Evolutionary conservation across 495 filamentous ascomycete species (phyloP).

Genomic region (Rhizodiscina lignyota): DNA sequence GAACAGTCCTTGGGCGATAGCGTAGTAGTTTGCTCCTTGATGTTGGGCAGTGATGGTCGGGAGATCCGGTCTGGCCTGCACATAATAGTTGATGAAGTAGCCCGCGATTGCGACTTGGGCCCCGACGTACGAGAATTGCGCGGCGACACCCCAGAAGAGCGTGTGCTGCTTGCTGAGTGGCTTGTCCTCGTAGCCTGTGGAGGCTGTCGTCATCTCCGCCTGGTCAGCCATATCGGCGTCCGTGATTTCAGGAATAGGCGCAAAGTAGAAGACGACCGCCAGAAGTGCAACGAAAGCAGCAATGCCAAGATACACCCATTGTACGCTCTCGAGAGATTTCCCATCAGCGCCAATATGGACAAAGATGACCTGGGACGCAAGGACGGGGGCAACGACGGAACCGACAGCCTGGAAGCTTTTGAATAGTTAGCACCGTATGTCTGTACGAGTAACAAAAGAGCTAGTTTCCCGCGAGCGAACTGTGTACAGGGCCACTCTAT

Average conservation of each 20-base stretch:
- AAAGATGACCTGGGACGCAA: slow-evolving; percentile 57
- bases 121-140: slow-evolving; percentile 56
- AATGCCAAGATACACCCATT: slow-evolving; percentile 63
- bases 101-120: slow-evolving; percentile 28
- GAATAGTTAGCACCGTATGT: no score
- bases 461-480: no score
- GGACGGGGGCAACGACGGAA: slow-evolving; percentile 43
- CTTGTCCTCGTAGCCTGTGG: slow-evolving; percentile 27
- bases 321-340: slow-evolving; percentile 38
- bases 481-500: no score
- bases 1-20: slow-evolving; percentile 50
- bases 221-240: slow-evolving; percentile 55
- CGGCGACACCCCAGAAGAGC: slow-evolving; percentile 46
- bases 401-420: slow-evolving; percentile 56
- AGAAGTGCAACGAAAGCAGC: slow-evolving; percentile 51
- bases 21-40: slow-evolving; percentile 33
- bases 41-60: neutral
- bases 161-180: slow-evolving; percentile 34
- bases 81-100: slow-evolving; percentile 35
- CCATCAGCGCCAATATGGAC: slow-evolving; percentile 32
- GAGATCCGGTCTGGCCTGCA: slow-evolving; percentile 12
- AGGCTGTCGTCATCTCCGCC: slow-evolving; percentile 23
- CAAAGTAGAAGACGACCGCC: slow-evolving; percentile 45
- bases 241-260: slow-evolving; percentile 52
- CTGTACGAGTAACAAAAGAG: no score